phyloP scores from a whole-genome alignment of 352 stramenopile genomes.

The Globisporangium middletonii region DNA sequence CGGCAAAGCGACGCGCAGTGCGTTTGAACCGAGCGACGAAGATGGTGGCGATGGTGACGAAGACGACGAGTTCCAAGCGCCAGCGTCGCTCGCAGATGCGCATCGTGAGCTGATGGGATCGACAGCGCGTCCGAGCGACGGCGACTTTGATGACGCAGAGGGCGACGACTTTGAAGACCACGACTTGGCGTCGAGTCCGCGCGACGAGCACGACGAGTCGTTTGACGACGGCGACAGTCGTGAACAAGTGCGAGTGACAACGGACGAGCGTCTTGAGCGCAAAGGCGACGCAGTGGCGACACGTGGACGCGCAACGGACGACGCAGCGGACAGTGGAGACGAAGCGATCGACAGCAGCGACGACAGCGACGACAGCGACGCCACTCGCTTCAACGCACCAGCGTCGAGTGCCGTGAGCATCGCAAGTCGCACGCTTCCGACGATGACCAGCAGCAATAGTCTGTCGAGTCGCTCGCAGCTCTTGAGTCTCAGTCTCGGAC shows the following conservation, averaged over 20 bases:
- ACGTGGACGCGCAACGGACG: neutral
- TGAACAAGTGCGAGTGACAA: no score
- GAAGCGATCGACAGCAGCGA: neutral
- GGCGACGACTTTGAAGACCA: conserved; percentile 8
- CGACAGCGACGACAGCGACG: neutral
- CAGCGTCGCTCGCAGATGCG: no score
- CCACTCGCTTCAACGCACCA: neutral
- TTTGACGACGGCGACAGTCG: conserved; percentile 1
- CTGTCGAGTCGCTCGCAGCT: neutral
- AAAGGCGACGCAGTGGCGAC: neutral
- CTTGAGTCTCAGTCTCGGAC: neutral
- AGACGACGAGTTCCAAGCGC: neutral
- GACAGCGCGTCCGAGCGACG: neutral
- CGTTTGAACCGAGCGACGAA: neutral
- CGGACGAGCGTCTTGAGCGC: neutral
- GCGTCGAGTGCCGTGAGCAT: neutral
- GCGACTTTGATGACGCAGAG: neutral
- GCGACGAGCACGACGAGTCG: conserved; percentile 11
- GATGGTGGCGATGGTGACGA: neutral
- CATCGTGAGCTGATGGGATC: no score
- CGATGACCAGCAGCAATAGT: neutral
- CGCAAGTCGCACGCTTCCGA: neutral
- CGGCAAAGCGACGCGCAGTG: neutral
- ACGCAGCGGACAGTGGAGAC: conserved; percentile 2
- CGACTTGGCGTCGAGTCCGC: conserved; percentile 4